Base-by-base conservation (phyloP, 1,139 yeast species). In the Scheffersomyces stambukii region DNA sequence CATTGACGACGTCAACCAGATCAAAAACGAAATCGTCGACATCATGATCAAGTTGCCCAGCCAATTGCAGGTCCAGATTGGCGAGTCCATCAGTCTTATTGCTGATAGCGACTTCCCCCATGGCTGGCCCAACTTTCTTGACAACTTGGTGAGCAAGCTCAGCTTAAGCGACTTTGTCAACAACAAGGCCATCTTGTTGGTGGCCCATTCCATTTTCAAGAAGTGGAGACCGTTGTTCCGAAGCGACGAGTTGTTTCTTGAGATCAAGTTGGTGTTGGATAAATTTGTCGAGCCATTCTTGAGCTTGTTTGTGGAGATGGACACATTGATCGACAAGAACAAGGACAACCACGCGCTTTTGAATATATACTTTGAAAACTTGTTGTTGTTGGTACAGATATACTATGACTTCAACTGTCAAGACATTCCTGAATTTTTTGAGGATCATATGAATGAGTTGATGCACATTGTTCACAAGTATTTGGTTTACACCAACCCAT, bases 41-140 rank as follows among this genome's bases (percentile, higher is more conserved):
- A 60, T 88, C 35, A 88, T 93, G 97, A 81, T 88, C 37, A 57
- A 75, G 23, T 65, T 89, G 32, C 96, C 96, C 9, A 64, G 60
- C 36, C 70, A 73, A 28, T 62, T 91, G 35, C 96, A 91, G 52
- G 68, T 81, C 12, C 99, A 93, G 60, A 73, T 93, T 32, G 98
- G 97, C 32, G 98, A 93, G 54, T 80, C 96, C 3, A 81, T 91
- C 33, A 79, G 95, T 13, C 67, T 85, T 31, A 91, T 93, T 49
- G 98, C 99, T 3, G 96, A 89, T 50, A 79, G 88, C 36, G 99
- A 93, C 52, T 93, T 93, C 60, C 98, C 98, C 2, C 81, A 81
- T 27, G 66, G 77, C 33, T 93, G 99, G 99, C 75, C 77, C 3
- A 70, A 73, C 31, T 68, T 93, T 37, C 70, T 93, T 20, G 91